Conservation (phyloP, 768 basidiomycete genomes). For the Pleurotus tuber-regium region DNA sequence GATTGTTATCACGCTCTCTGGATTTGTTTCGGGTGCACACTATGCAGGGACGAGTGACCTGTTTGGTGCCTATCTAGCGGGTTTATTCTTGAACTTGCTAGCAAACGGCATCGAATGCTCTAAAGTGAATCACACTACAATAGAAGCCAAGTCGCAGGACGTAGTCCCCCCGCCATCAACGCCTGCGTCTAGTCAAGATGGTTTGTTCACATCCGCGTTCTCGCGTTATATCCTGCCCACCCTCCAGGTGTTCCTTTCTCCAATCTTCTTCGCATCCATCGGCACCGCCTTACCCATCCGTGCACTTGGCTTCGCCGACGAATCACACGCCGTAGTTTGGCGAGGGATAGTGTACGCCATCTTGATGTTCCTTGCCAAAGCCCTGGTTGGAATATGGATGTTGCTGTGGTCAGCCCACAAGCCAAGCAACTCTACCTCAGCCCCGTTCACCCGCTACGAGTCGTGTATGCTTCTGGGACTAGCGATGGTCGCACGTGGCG, state of each 20-base stretch:
- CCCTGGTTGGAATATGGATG: constrained; percentile 44
- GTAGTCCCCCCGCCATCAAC: neutral
- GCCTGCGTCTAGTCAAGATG: constrained; percentile 11
- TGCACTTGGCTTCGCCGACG: constrained; percentile 37
- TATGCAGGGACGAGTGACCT: constrained; percentile 60
- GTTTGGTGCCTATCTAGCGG: constrained; percentile 62
- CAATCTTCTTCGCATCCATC: constrained; percentile 68
- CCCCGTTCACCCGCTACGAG: neutral
- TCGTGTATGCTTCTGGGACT: constrained; percentile 39
- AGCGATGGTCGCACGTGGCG: constrained; percentile 67
- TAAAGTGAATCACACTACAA: neutral
- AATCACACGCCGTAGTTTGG: constrained; percentile 29
- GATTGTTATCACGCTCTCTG: constrained; percentile 36
- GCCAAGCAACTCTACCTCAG: neutral
- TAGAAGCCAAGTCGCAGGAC: neutral
- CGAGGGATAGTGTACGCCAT: constrained; percentile 40
- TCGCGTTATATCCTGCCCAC: constrained; percentile 33
- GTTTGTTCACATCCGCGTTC: constrained; percentile 25
- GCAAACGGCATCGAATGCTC: neutral
- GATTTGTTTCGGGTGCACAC: constrained; percentile 44
- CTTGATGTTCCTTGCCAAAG: constrained; percentile 56
- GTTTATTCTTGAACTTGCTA: constrained; percentile 40
- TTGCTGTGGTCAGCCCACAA: constrained; percentile 29
- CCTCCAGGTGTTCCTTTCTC: constrained; percentile 44
- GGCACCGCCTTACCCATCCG: constrained; percentile 53